Conservation (phyloP, 495 filamentous ascomycete genomes). For the Penicillium desertorum region DNA sequence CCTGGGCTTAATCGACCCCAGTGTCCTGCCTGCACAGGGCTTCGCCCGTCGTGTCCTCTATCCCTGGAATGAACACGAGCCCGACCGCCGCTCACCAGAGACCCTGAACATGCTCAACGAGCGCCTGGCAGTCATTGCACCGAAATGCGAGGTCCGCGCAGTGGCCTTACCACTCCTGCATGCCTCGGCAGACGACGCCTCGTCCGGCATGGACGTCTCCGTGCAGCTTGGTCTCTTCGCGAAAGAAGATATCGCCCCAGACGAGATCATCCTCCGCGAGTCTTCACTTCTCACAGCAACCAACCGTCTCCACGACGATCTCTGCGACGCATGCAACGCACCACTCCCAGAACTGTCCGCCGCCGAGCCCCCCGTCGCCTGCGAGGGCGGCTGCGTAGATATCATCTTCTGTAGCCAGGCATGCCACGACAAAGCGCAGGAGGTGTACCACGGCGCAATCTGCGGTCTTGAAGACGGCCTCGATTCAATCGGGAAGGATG, state of each 20-base stretch:
- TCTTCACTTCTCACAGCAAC: conserved; percentile 79
- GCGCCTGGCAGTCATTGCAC: conserved; percentile 61
- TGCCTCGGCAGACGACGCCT: conserved; percentile 33
- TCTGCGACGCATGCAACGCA: conserved; percentile 81
- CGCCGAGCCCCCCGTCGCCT: conserved; percentile 52
- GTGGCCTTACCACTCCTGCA: conserved; percentile 69
- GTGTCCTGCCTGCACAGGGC: conserved; percentile 66
- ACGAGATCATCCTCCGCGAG: conserved; percentile 76
- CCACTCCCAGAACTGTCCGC: conserved; percentile 63
- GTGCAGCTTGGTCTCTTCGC: conserved; percentile 88
- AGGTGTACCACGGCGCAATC: conserved; percentile 78
- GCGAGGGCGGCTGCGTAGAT: conserved; percentile 69
- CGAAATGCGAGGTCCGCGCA: conserved; percentile 67
- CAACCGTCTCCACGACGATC: conserved; percentile 72
- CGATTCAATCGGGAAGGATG: conserved; percentile 77
- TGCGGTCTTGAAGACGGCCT: conserved; percentile 75
- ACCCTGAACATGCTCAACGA: conserved; percentile 67
- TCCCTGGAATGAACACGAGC: conserved; percentile 90
- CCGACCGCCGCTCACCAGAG: conserved; percentile 72
- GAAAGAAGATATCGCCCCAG: conserved; percentile 71
- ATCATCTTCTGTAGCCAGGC: conserved; percentile 79
- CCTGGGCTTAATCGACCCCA: conserved; percentile 41
- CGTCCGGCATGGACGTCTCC: conserved; percentile 33
- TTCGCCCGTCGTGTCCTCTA: conserved; percentile 84
- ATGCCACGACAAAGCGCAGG: conserved; percentile 70